phyloP scores from a whole-genome alignment of 108 stramenopile species.

The Nitzschia sp. region DNA sequence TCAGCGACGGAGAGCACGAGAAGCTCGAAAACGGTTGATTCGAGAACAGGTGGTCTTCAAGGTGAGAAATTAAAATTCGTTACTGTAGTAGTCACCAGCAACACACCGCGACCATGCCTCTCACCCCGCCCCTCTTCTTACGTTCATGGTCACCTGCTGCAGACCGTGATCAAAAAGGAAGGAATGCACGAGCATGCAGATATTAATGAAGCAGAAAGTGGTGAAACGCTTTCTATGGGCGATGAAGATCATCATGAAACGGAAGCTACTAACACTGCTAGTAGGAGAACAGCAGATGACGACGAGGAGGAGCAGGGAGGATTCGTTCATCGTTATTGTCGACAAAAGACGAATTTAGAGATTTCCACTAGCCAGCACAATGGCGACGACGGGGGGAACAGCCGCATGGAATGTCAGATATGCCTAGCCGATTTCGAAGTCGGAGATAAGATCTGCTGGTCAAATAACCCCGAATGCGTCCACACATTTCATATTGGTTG shows the following conservation, averaged over 20 bases:
- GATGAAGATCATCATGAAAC: no score
- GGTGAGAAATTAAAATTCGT: neutral
- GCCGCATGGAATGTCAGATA: conserved; percentile 49
- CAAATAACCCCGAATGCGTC: conserved; percentile 37
- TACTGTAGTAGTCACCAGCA: no score
- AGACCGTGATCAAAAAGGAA: neutral
- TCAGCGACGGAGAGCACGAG: neutral
- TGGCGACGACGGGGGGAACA: neutral
- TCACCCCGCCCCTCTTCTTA: no score
- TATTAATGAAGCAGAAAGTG: neutral
- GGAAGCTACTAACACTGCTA: no score
- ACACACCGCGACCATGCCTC: no score
- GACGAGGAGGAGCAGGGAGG: neutral
- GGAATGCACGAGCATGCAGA: neutral
- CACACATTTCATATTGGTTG: conserved; percentile 75
- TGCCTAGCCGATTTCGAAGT: conserved; percentile 58
- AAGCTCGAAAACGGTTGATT: neutral
- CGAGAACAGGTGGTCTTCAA: neutral
- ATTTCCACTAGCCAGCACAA: conserved; percentile 1
- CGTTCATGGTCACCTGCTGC: no score
- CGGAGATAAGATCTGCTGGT: conserved; percentile 61
- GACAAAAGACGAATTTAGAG: conserved; percentile 7
- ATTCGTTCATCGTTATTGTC: neutral
- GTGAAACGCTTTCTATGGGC: neutral
- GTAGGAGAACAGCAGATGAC: neutral